Percentiles rank a stretch among this genome's conserved stretches.
phyloP scores from a whole-genome alignment of 2,329 filamentous ascomycete species.

The Fusarium pilosicola region DNA sequence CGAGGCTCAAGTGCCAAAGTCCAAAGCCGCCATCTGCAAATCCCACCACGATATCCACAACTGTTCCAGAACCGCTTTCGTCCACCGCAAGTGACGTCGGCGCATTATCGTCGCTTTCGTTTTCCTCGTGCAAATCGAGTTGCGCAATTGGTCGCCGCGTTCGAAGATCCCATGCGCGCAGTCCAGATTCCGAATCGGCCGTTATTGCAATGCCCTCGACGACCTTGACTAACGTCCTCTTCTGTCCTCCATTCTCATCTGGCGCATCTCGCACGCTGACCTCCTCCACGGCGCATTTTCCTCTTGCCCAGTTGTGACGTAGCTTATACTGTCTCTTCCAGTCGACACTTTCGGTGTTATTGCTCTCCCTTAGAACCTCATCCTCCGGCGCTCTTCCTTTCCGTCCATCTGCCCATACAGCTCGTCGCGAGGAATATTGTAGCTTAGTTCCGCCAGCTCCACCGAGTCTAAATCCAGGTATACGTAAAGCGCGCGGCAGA shows the following conservation, averaged over 20 bases:
- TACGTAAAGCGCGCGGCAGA: constrained; percentile 78
- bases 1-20: constrained; percentile 70
- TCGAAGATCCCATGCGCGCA: constrained; percentile 82
- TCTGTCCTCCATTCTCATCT: constrained; percentile 48
- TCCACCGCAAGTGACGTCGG: constrained; percentile 77
- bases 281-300: constrained; percentile 82
- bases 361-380: constrained; percentile 1
- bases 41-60: constrained; percentile 72
- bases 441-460: constrained; percentile 47
- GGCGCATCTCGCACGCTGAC: constrained; percentile 65
- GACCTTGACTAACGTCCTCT: constrained; percentile 79
- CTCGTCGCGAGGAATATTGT: constrained; percentile 56
- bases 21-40: constrained; percentile 78
- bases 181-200: constrained; percentile 73
- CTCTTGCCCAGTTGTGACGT: constrained; percentile 89
- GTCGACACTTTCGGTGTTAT: constrained; percentile 59
- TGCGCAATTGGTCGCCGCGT: constrained; percentile 69
- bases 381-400: constrained; percentile 57
- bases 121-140: constrained; percentile 45
- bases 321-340: constrained; percentile 93
- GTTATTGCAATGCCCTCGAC: constrained; percentile 82
- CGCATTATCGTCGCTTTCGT: constrained; percentile 32
- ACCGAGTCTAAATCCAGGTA: constrained; percentile 70
- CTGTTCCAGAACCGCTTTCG: constrained; percentile 55
- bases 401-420: constrained; percentile 58